A percentile compares a stretch with the other conserved stretches of the same genome.
Conservation (phyloP, 116 monocot genomes). For the Papilionanthe hybrid region DNA sequence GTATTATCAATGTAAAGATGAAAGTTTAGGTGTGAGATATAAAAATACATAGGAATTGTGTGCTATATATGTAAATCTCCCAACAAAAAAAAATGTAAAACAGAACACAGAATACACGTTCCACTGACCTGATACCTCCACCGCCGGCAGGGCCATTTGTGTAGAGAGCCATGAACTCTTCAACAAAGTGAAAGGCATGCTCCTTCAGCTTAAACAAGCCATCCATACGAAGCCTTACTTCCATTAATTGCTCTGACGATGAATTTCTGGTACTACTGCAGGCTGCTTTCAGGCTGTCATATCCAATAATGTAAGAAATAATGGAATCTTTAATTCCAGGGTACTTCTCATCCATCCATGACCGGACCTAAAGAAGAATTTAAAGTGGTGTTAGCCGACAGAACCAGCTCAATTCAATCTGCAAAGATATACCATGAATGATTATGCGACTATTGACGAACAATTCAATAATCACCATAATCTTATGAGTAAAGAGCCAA, state of each 20-base stretch:
- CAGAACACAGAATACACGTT: constrained; percentile 2
- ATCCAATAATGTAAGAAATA: constrained; percentile 71
- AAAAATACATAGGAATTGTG: too few relatives aligned
- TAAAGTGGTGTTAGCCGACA: not conserved
- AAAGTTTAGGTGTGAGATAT: too few relatives aligned
- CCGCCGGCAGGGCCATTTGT: constrained; percentile 98
- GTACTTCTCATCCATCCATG: constrained; percentile 83
- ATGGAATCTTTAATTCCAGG: constrained; percentile 63
- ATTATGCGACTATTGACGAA: not conserved
- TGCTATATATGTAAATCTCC: too few relatives aligned
- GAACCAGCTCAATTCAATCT: not conserved
- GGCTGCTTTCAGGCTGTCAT: constrained; percentile 70
- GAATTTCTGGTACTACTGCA: constrained; percentile 5
- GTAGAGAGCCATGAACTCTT: constrained; percentile 86
- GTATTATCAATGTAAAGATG: too few relatives aligned
- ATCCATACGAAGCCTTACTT: constrained; percentile 90
- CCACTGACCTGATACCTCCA: constrained; percentile 74
- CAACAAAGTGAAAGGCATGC: constrained; percentile 58
- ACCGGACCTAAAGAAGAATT: constrained; percentile 51
- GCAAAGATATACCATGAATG: not conserved
- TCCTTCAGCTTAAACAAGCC: constrained; percentile 67
- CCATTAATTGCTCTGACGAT: constrained; percentile 29
- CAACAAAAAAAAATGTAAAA: constrained; percentile 7
- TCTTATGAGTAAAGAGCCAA: not conserved
- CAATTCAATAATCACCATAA: not conserved